phyloP scores from a whole-genome alignment of 345 rosid species.

The Geranium brycei region DNA sequence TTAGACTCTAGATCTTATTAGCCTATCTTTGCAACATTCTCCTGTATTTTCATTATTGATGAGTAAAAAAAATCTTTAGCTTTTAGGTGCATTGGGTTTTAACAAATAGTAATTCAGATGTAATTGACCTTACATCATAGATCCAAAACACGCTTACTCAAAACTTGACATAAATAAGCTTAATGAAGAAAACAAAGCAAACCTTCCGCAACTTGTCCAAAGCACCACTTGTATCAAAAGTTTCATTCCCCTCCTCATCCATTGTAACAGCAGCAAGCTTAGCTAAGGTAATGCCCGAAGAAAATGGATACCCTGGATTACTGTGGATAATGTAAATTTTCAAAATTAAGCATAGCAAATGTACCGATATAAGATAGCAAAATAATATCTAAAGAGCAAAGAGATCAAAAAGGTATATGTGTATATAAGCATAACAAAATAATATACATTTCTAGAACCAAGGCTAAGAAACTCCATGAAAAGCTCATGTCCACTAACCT shows the following conservation, averaged over 20 bases:
- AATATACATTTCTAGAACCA: not conserved
- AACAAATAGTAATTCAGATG: too few species aligned
- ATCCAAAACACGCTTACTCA: not conserved
- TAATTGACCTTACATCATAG: too few species aligned
- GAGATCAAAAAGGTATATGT: not conserved
- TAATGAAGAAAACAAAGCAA: conserved; percentile 17
- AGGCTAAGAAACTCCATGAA: not conserved
- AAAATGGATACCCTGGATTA: conserved; percentile 77
- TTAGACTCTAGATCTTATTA: too few species aligned
- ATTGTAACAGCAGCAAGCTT: conserved; percentile 96
- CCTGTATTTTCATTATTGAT: too few species aligned
- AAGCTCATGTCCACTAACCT: conserved; percentile 39
- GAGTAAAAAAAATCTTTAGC: too few species aligned
- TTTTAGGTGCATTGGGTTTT: too few species aligned
- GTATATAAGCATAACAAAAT: too few species aligned
- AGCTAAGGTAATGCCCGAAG: conserved; percentile 83
- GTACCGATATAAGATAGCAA: not conserved
- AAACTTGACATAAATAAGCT: conserved; percentile 9
- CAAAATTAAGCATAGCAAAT: conserved; percentile 13
- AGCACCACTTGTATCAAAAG: conserved; percentile 97
- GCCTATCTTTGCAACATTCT: too few species aligned
- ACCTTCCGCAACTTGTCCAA: conserved; percentile 90
- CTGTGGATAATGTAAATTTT: conserved; percentile 28
- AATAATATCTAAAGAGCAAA: not conserved
- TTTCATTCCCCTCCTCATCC: conserved; percentile 96